phyloP scores from a whole-genome alignment of 2,329 filamentous ascomycete genomes.

The Talaromyces sp. region DNA sequence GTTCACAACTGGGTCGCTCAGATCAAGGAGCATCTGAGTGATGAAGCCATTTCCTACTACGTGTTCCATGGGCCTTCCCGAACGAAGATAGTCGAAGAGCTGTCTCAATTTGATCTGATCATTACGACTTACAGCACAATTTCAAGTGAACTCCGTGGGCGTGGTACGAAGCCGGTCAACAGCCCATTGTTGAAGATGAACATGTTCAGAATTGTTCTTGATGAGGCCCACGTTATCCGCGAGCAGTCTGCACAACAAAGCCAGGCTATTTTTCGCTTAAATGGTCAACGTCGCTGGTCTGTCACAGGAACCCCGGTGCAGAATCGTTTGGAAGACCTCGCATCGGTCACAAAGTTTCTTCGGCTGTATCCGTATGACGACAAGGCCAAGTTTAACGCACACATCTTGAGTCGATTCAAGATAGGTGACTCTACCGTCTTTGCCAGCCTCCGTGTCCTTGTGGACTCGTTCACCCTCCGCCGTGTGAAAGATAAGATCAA shows the following conservation, averaged over 20 bases:
- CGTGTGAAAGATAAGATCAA: constrained; percentile 89
- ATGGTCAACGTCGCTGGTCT: constrained; percentile 83
- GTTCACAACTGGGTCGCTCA: constrained; percentile 95
- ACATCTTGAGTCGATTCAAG: constrained; percentile 84
- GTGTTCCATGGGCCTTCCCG: constrained; percentile 83
- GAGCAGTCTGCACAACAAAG: constrained; percentile 78
- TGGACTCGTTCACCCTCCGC: constrained; percentile 90
- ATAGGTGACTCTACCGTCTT: constrained; percentile 78
- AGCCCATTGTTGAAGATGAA: constrained; percentile 72
- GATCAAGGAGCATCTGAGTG: constrained; percentile 73
- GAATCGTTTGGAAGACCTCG: constrained; percentile 86
- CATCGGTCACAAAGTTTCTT: constrained; percentile 80
- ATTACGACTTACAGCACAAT: constrained; percentile 92
- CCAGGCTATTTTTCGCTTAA: constrained; percentile 75
- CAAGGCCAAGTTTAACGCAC: constrained; percentile 67
- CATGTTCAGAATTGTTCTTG: constrained; percentile 90
- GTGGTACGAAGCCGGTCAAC: constrained; percentile 57
- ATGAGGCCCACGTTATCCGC: constrained; percentile 93
- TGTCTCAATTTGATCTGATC: constrained; percentile 75
- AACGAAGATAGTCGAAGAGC: constrained; percentile 62
- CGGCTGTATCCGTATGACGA: constrained; percentile 82
- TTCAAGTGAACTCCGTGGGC: constrained; percentile 69
- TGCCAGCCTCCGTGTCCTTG: constrained; percentile 74
- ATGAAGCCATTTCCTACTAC: constrained; percentile 65
- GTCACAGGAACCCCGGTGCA: constrained; percentile 97